phyloP scores from a whole-genome alignment of 257 asterid genomes.

The Apocynum venetum region DNA sequence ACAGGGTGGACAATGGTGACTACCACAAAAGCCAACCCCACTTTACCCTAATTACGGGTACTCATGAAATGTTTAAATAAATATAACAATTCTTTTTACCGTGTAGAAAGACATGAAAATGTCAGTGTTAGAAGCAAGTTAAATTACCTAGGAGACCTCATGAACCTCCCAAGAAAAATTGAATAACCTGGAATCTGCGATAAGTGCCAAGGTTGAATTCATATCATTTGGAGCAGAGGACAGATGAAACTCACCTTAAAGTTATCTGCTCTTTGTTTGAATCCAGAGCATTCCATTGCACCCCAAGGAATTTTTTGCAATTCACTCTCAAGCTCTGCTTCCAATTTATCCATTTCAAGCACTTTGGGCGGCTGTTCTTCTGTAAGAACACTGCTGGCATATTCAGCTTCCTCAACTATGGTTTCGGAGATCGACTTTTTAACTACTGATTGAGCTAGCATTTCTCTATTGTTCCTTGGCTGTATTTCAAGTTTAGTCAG shows the following conservation, averaged over 20 bases:
- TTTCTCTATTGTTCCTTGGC: conserved; percentile 10
- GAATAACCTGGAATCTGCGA: background rate
- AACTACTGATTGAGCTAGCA: conserved; percentile 1
- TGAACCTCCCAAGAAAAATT: background rate
- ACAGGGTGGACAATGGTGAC: background rate
- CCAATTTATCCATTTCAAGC: conserved; percentile 51
- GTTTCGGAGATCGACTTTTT: conserved; percentile 2
- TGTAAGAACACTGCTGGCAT: conserved; percentile 31
- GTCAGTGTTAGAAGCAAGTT: background rate
- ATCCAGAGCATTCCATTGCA: conserved; percentile 24
- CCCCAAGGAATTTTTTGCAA: conserved; percentile 50
- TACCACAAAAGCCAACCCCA: background rate
- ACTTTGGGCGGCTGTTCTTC: conserved; percentile 42
- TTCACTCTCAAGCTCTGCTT: conserved; percentile 49
- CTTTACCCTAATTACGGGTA: background rate
- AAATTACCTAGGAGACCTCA: background rate
- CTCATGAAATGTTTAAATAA: background rate
- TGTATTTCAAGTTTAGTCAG: conserved; percentile 16
- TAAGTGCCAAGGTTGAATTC: background rate
- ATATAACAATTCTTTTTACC: too few species aligned
- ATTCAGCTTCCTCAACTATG: conserved; percentile 32
- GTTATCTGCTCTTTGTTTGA: conserved; percentile 26
- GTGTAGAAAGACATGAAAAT: background rate
- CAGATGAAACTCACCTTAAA: conserved; percentile 24
- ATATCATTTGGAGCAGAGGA: background rate